A percentile compares a stretch with the other conserved stretches of the same genome.
Conservation (phyloP, 2,329 filamentous ascomycete species). For the Pseudogymnoascus sp. region DNA sequence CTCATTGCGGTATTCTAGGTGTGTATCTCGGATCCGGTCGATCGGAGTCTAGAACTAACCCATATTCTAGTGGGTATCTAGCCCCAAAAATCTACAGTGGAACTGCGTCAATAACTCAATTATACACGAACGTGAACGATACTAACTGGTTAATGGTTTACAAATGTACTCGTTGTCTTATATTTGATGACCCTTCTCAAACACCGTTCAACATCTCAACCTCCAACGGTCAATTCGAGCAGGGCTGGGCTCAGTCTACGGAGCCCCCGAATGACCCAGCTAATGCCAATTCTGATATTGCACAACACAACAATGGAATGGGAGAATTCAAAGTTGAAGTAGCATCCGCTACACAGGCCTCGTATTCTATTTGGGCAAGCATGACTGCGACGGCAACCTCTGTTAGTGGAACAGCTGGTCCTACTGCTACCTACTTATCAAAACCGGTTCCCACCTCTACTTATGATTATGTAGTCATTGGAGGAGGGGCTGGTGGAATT, state of each 20-base stretch:
- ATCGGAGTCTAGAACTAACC: neutral
- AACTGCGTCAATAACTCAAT: slow-evolving; percentile 52
- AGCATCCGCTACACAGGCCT: slow-evolving; percentile 35
- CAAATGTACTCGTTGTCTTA: slow-evolving; percentile 51
- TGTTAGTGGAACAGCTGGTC: slow-evolving; percentile 26
- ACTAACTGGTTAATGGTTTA: slow-evolving; percentile 58
- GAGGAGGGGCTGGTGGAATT: slow-evolving; percentile 45
- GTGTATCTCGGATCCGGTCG: slow-evolving; percentile 11
- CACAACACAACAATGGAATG: slow-evolving; percentile 49
- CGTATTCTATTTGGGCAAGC: slow-evolving; percentile 29
- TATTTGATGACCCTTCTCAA: slow-evolving; percentile 44
- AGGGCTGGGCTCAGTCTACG: slow-evolving; percentile 50
- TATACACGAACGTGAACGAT: slow-evolving; percentile 49
- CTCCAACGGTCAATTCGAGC: slow-evolving; percentile 35
- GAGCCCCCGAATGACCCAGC: slow-evolving; percentile 33
- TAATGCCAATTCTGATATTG: slow-evolving; percentile 39
- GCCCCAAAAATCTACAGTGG: slow-evolving; percentile 53
- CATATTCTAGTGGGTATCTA: slow-evolving; percentile 42
- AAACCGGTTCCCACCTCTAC: slow-evolving; percentile 38
- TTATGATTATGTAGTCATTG: slow-evolving; percentile 49
- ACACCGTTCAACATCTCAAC: slow-evolving; percentile 37
- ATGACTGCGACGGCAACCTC: slow-evolving; percentile 24
- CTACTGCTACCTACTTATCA: slow-evolving; percentile 40
- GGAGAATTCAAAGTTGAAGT: slow-evolving; percentile 44
- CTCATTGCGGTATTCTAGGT: slow-evolving; percentile 48